Conservation (phyloP, 2,329 filamentous ascomycete species). For the Hirsutella rhossiliensis region DNA sequence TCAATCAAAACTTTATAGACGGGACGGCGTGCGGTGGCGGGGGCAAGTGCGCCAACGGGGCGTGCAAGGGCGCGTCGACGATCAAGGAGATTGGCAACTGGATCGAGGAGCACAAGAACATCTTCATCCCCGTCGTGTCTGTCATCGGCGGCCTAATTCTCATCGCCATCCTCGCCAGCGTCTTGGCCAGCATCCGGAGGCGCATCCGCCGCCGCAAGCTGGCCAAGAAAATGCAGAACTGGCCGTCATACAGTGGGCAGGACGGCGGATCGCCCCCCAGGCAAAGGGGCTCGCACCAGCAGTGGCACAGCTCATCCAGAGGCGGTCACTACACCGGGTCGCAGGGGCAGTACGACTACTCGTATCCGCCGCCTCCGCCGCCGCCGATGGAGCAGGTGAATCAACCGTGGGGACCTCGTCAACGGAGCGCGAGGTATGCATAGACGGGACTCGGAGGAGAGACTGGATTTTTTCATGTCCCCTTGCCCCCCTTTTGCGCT, state of each 20-base stretch:
- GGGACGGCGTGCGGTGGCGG: slow-evolving; percentile 76
- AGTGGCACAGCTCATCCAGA: slow-evolving; percentile 1
- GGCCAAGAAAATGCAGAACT: slow-evolving; percentile 13
- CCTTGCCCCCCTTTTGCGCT: background rate
- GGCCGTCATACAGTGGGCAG: slow-evolving; percentile 10
- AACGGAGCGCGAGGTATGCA: slow-evolving; percentile 18
- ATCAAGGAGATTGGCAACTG: slow-evolving; percentile 61
- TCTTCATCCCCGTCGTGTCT: slow-evolving; percentile 69
- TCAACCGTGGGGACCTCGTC: slow-evolving; percentile 7
- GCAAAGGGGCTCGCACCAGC: slow-evolving; percentile 1
- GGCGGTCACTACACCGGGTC: background rate
- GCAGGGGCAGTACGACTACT: background rate
- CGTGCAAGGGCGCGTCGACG: slow-evolving; percentile 60
- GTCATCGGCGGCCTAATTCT: slow-evolving; percentile 64
- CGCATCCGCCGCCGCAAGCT: slow-evolving; percentile 10
- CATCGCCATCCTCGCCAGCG: slow-evolving; percentile 56
- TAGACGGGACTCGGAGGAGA: slow-evolving; percentile 4
- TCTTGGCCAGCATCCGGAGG: slow-evolving; percentile 33
- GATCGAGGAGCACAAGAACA: slow-evolving; percentile 63
- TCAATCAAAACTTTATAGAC: slow-evolving; percentile 89
- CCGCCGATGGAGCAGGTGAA: background rate
- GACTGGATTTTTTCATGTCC: background rate
- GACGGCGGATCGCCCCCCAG: background rate
- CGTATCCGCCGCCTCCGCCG: slow-evolving; percentile 1
- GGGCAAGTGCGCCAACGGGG: slow-evolving; percentile 67